Percentiles rank a stretch among this genome's conserved stretches.
Evolutionary conservation across 805 yeast genomes (phyloP).

Genomic region (Scheffersomyces amazonensis): DNA sequence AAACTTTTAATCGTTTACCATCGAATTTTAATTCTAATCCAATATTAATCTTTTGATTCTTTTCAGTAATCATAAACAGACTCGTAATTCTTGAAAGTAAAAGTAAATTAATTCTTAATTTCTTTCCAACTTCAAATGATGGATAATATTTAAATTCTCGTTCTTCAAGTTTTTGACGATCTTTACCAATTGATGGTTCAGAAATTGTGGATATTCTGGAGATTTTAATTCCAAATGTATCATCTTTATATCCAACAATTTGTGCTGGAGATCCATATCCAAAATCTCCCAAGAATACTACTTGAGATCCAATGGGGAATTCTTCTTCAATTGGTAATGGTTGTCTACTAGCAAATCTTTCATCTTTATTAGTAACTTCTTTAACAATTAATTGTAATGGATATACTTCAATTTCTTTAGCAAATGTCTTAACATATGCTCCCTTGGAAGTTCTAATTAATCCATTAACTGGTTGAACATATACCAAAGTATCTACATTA

Average conservation of each 20-base stretch:
- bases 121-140: conserved; percentile 60
- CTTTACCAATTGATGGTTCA: conserved; percentile 67
- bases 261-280: conserved; percentile 83
- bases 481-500: conserved; percentile 54
- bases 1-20: conserved; percentile 71
- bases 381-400: conserved; percentile 86
- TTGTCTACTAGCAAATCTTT: conserved; percentile 65
- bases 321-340: conserved; percentile 80
- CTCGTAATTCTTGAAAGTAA: conserved; percentile 79
- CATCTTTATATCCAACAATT: conserved; percentile 56
- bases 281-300: conserved; percentile 77
- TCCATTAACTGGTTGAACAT: conserved; percentile 77
- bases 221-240: conserved; percentile 49
- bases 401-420: conserved; percentile 47
- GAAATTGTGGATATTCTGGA: conserved; percentile 33
- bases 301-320: conserved; percentile 70
- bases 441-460: conserved; percentile 66
- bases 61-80: conserved; percentile 57
- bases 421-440: conserved; percentile 72
- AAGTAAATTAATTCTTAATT: conserved; percentile 54
- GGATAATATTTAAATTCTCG: conserved; percentile 59
- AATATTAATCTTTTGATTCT: conserved; percentile 53
- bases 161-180: conserved; percentile 56
- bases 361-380: conserved; percentile 68
- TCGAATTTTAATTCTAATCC: conserved; percentile 88